phyloP scores from a whole-genome alignment of 202 grass and related monocot species.

The Brachypodium distachyon region DNA sequence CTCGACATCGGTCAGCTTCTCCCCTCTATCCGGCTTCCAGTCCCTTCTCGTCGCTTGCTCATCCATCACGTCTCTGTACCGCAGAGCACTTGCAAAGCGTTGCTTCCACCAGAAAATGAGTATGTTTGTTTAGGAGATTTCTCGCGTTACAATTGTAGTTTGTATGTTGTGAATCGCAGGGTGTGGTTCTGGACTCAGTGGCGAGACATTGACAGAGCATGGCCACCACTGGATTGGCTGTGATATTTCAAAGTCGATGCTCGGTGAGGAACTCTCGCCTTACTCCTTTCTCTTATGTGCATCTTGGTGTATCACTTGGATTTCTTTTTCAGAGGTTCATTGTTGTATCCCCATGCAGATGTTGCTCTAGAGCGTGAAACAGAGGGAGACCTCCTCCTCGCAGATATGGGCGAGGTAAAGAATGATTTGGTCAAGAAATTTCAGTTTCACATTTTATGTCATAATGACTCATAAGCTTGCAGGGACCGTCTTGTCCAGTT shows the following conservation, averaged over 20 bases:
- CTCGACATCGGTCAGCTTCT: conserved; percentile 71
- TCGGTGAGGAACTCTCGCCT: conserved; percentile 34
- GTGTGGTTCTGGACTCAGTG: conserved; percentile 90
- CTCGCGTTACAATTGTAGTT: background rate
- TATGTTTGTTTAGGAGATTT: background rate
- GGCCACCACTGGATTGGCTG: conserved; percentile 95
- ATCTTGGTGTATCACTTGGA: background rate
- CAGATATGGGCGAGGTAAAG: conserved; percentile 93
- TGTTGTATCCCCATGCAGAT: conserved; percentile 24
- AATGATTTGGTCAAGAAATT: background rate
- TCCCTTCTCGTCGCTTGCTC: background rate
- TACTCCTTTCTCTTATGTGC: background rate
- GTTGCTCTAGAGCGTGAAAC: conserved; percentile 71
- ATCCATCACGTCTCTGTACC: too few species aligned
- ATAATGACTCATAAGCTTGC: background rate
- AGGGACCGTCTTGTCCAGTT: too few species aligned
- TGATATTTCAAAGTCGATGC: conserved; percentile 93
- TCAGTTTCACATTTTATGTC: background rate
- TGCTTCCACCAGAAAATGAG: background rate
- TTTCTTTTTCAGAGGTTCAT: background rate
- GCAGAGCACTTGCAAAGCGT: too few species aligned
- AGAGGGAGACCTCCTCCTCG: conserved; percentile 77
- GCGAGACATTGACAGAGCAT: conserved; percentile 75
- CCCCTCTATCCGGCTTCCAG: background rate
- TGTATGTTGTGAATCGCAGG: conserved; percentile 29